A percentile compares a stretch with the other conserved stretches of the same genome.
Evolutionary conservation across 352 stramenopile genomes (phyloP).

Genomic region (Globisporangium polare): DNA sequence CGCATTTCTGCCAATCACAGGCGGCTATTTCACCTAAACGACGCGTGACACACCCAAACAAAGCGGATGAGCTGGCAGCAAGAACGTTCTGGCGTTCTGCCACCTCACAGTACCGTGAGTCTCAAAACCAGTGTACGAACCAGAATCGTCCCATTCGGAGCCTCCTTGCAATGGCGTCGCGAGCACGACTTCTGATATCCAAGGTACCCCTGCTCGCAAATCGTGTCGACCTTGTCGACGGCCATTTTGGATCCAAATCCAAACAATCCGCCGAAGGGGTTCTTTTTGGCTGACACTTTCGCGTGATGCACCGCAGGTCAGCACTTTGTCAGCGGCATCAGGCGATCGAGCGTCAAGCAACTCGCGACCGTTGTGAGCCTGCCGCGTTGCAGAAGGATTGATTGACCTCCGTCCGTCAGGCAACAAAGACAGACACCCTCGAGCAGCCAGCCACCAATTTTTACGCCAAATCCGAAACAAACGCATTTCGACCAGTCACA

Average conservation of each 20-base stretch:
- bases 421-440: too few species aligned
- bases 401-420: too few species aligned
- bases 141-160: background rate
- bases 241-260: background rate
- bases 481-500: background rate
- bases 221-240: too few species aligned
- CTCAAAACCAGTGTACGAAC: background rate
- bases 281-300: background rate
- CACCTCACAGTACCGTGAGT: background rate
- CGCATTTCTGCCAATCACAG: background rate
- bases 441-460: too few species aligned
- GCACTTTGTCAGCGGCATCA: background rate
- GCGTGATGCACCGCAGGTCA: background rate
- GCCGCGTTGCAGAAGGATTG: too few species aligned
- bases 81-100: slow-evolving; percentile 5
- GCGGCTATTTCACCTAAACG: too few species aligned
- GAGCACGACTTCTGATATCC: background rate
- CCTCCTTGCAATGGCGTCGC: too few species aligned
- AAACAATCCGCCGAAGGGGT: background rate
- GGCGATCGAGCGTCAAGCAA: background rate
- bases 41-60: background rate
- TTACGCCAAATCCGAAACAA: background rate
- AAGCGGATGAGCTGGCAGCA: too few species aligned
- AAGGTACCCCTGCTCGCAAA: background rate
- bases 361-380: too few species aligned